Conservation (phyloP, 2,329 filamentous ascomycete genomes). For the Teratosphaeria zuluensis region DNA sequence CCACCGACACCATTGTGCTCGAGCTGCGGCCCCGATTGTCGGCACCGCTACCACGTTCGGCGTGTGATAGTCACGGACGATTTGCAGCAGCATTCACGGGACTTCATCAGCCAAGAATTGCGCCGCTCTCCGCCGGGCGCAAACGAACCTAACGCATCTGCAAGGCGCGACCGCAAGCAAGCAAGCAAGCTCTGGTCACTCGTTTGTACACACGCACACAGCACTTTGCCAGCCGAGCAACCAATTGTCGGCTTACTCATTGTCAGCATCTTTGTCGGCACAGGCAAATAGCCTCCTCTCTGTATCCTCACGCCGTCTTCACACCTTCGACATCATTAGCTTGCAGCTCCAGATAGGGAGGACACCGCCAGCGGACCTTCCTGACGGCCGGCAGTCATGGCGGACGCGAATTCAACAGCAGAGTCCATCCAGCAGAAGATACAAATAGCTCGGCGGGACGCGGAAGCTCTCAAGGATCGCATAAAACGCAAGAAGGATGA, state of each 20-base stretch:
- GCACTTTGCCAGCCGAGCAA: background rate
- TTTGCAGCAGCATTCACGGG: background rate
- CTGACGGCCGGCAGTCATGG: conserved; percentile 28
- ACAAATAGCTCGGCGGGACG: conserved; percentile 95
- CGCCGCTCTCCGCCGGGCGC: background rate
- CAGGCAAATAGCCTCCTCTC: background rate
- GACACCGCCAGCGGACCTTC: conserved; percentile 10
- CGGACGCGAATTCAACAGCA: conserved; percentile 36
- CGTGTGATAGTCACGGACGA: background rate
- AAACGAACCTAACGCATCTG: conserved; percentile 2
- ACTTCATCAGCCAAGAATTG: background rate
- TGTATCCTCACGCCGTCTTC: background rate
- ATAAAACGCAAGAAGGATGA: conserved; percentile 99
- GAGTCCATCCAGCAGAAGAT: conserved; percentile 53
- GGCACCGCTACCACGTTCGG: background rate
- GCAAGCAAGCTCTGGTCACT: background rate
- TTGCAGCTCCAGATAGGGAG: conserved; percentile 4
- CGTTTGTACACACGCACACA: background rate
- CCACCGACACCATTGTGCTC: background rate
- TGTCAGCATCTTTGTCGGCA: background rate
- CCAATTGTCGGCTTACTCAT: background rate
- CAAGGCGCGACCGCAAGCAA: conserved; percentile 3
- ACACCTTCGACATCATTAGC: background rate
- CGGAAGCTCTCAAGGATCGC: conserved; percentile 92
- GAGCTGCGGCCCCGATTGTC: background rate